A percentile compares a stretch with the other conserved stretches of the same genome.
phyloP scores from a whole-genome alignment of 2,329 filamentous ascomycete genomes.

The Didymella keratinophila region DNA sequence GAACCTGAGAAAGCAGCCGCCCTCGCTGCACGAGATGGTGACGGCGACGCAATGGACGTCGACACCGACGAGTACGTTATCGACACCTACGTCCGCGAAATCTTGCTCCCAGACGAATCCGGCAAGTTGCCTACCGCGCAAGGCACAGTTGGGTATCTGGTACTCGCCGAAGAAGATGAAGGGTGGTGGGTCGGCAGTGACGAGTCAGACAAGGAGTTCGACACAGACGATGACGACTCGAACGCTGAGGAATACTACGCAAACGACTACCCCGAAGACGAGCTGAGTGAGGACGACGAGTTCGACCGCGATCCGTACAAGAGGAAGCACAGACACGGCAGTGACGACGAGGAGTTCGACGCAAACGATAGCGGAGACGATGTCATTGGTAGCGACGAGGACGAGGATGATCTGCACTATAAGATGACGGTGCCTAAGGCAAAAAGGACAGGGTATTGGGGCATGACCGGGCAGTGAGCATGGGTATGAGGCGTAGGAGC shows the following conservation, averaged over 20 bases:
- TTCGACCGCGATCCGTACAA: conserved; percentile 57
- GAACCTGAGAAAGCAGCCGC: conserved; percentile 40
- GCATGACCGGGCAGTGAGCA: conserved; percentile 26
- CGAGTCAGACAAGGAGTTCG: conserved; percentile 60
- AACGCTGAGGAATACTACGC: conserved; percentile 80
- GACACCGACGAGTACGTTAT: conserved; percentile 65
- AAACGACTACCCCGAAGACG: conserved; percentile 82
- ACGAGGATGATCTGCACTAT: conserved; percentile 42
- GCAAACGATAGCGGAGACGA: conserved; percentile 28
- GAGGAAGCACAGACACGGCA: conserved; percentile 47
- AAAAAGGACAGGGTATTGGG: conserved; percentile 37
- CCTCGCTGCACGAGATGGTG: conserved; percentile 22
- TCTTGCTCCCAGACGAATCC: conserved; percentile 48
- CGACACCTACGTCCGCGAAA: conserved; percentile 66
- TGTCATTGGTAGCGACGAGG: conserved; percentile 35
- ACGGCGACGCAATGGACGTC: conserved; percentile 48
- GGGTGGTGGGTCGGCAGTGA: conserved; percentile 67
- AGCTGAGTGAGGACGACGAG: conserved; percentile 76
- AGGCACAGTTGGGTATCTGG: conserved; percentile 54
- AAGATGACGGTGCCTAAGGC: conserved; percentile 39
- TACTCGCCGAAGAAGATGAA: conserved; percentile 61
- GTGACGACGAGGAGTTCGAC: conserved; percentile 53
- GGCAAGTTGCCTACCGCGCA: conserved; percentile 34
- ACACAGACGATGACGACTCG: conserved; percentile 69
- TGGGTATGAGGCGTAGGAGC: not conserved